These are phyloP conservation scores for Arthrobotrys entomopaga DNA, from an alignment of 2,329 filamentous ascomycete genomes.

Conservation along the genomic window DNA sequence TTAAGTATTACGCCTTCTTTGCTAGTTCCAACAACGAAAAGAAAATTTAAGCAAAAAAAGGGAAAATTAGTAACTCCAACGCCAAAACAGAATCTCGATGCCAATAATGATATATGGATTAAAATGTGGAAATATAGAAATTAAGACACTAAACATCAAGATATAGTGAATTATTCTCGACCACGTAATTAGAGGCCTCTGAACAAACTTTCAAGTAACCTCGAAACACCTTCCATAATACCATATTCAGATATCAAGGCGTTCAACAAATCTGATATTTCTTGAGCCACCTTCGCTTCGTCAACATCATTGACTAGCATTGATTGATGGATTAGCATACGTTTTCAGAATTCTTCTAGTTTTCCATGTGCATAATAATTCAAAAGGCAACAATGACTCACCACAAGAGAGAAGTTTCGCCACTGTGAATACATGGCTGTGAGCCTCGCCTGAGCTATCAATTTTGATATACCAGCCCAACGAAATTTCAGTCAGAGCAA, in stretches of 20 bases:
- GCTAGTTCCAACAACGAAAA: too few relatives aligned
- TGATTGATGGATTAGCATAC: background rate
- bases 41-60: too few relatives aligned
- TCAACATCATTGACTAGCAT: slow-evolving; percentile 14
- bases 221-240: slow-evolving; percentile 29
- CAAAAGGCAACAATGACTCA: slow-evolving; percentile 10
- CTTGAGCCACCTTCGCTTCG: slow-evolving; percentile 17
- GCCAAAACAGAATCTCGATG: too few relatives aligned
- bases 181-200: background rate
- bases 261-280: slow-evolving; percentile 39
- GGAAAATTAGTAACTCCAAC: too few relatives aligned
- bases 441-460: slow-evolving; percentile 14
- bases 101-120: too few relatives aligned
- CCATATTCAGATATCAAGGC: slow-evolving; percentile 37
- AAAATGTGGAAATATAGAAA: too few relatives aligned
- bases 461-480: slow-evolving; percentile 34
- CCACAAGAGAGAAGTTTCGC: slow-evolving; percentile 17
- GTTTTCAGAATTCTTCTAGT: background rate
- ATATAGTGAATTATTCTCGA: too few relatives aligned
- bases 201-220: slow-evolving; percentile 30
- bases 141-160: too few relatives aligned
- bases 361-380: background rate
- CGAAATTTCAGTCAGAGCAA: slow-evolving; percentile 9
- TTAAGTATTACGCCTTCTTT: too few relatives aligned
- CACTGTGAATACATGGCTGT: slow-evolving; percentile 23